Evolutionary conservation across 768 basidiomycete genomes (phyloP).

Genomic region (Suillus clintonianus): DNA sequence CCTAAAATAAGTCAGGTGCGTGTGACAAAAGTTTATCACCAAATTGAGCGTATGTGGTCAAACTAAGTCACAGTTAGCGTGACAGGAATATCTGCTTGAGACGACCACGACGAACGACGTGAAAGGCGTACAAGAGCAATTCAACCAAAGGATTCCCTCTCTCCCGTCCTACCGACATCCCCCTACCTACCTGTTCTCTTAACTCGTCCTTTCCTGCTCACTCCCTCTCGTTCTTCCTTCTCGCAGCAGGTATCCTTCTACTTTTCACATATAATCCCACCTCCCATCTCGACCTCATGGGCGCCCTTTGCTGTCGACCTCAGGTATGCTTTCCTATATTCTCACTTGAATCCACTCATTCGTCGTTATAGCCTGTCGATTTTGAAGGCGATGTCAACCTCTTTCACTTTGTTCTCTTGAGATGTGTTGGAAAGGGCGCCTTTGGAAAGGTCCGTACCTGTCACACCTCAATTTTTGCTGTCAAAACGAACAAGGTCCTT

Average conservation of each 20-base stretch:
- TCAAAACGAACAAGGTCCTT: slow-evolving; percentile 16
- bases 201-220: slow-evolving; percentile 2
- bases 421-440: slow-evolving; percentile 98
- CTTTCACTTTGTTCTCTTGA: slow-evolving; percentile 92
- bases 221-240: slow-evolving; percentile 11
- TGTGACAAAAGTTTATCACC: neutral
- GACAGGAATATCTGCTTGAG: neutral
- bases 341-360: slow-evolving; percentile 3
- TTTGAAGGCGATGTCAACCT: slow-evolving; percentile 95
- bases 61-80: neutral
- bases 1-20: neutral
- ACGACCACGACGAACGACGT: neutral
- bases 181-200: neutral
- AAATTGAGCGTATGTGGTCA: neutral
- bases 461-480: neutral
- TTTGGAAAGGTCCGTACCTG: slow-evolving; percentile 83
- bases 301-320: slow-evolving; percentile 83
- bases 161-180: neutral
- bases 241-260: neutral
- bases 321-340: slow-evolving; percentile 47
- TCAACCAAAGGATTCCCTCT: no score
- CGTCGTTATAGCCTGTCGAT: slow-evolving; percentile 73
- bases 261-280: neutral
- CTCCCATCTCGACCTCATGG: slow-evolving; percentile 43
- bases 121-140: no score